Evolutionary conservation across 768 basidiomycete genomes (phyloP).

Genomic region (Suillus cothurnatus): DNA sequence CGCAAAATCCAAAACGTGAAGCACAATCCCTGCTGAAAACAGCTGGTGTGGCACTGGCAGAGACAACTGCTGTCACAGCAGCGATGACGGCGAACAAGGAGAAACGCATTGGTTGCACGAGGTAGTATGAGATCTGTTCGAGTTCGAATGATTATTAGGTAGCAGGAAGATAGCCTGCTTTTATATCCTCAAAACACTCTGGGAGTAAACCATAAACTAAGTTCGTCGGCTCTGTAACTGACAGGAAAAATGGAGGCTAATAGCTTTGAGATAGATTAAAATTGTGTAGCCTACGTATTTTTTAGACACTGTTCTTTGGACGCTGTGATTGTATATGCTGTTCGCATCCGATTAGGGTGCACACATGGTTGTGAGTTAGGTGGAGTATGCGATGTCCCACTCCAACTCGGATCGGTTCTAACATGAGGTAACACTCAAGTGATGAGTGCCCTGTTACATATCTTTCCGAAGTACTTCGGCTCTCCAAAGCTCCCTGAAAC

Average conservation of each 20-base stretch:
- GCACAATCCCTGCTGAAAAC: neutral
- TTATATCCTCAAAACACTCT: neutral
- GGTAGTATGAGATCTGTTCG: neutral
- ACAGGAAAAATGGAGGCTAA: neutral
- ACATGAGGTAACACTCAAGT: too few species aligned
- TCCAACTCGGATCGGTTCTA: too few species aligned
- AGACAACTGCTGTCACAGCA: neutral
- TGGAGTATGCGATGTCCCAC: too few species aligned
- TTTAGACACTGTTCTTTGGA: too few species aligned
- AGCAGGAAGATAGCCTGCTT: neutral
- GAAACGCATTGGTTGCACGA: neutral
- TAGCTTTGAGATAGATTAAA: neutral
- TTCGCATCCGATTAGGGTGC: too few species aligned
- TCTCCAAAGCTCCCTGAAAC: too few species aligned
- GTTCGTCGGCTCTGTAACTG: neutral
- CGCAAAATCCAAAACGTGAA: neutral
- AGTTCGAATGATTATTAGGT: neutral
- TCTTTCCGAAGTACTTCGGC: too few species aligned
- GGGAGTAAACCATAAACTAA: neutral
- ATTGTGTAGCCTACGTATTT: neutral
- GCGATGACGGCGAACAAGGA: neutral
- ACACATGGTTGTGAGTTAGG: too few species aligned
- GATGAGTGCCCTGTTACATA: too few species aligned
- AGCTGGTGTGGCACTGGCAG: neutral
- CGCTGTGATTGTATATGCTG: too few species aligned